Conservation (phyloP, 306 rosid genomes). For the Acacia crassicarpa region DNA sequence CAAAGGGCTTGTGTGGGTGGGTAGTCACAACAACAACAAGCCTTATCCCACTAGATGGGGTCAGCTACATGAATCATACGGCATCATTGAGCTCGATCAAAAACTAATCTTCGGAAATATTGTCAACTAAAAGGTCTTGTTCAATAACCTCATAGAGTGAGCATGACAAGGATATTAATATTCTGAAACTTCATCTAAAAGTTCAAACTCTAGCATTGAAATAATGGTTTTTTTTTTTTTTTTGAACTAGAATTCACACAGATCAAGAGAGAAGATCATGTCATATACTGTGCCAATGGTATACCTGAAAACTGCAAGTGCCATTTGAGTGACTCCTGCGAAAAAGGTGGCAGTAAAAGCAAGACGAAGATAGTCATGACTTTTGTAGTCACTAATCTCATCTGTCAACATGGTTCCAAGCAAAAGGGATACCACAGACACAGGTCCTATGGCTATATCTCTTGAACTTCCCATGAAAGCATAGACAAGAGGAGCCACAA, state of each 20-base stretch:
- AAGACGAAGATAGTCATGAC: slow-evolving; percentile 47
- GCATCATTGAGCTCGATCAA: too few relatives aligned
- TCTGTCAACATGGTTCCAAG: slow-evolving; percentile 52
- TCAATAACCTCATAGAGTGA: too few relatives aligned
- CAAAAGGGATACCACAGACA: slow-evolving; percentile 81
- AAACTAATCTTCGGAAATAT: too few relatives aligned
- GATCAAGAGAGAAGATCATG: not conserved
- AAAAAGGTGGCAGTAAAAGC: slow-evolving; percentile 84
- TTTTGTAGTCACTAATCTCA: slow-evolving; percentile 32
- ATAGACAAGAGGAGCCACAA: slow-evolving; percentile 75
- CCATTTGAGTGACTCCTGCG: slow-evolving; percentile 72
- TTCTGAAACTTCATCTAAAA: too few relatives aligned
- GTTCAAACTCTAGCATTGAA: not conserved
- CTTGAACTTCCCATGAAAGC: slow-evolving; percentile 88
- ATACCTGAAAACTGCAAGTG: slow-evolving; percentile 66
- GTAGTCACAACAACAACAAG: too few relatives aligned
- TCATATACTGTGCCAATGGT: not conserved
- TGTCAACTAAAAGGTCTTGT: too few relatives aligned
- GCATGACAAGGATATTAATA: too few relatives aligned
- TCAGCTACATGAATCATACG: too few relatives aligned
- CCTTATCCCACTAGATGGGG: too few relatives aligned
- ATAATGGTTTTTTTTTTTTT: not conserved
- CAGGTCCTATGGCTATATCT: slow-evolving; percentile 82
- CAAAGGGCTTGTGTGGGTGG: too few relatives aligned
- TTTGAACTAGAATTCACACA: not conserved